phyloP scores from a whole-genome alignment of 2,329 filamentous ascomycete species.

The Cladosporium phlei region DNA sequence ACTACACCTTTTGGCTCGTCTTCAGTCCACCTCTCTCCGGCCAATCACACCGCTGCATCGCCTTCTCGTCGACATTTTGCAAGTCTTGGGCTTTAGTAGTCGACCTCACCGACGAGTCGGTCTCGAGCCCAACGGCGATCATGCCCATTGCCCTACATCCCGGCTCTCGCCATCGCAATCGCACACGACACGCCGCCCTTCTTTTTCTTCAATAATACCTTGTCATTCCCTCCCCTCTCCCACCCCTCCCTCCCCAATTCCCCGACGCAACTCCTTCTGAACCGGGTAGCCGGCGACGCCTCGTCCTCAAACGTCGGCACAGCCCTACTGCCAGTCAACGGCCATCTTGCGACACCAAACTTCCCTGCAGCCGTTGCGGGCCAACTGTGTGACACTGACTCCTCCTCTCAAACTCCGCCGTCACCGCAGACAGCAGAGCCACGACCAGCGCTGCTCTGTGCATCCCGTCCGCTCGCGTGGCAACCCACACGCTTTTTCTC shows the following conservation, averaged over 20 bases:
- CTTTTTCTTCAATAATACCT: constrained; percentile 15
- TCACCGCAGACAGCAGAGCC: not conserved
- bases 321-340: constrained; percentile 11
- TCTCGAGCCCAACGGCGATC: constrained; percentile 8
- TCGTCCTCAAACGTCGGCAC: constrained; percentile 12
- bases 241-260: not conserved
- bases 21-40: constrained; percentile 7
- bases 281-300: constrained; percentile 14
- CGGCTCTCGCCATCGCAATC: constrained; percentile 4
- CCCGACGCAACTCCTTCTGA: constrained; percentile 3
- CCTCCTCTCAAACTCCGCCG: constrained; percentile 6
- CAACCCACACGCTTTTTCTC: constrained; percentile 9
- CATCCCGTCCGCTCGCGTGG: constrained; percentile 12
- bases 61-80: constrained; percentile 1
- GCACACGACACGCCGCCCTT: constrained; percentile 4
- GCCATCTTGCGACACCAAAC: constrained; percentile 11
- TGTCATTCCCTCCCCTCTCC: no score
- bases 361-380: constrained; percentile 12
- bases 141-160: constrained; percentile 8
- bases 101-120: constrained; percentile 13
- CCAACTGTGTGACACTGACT: constrained; percentile 8
- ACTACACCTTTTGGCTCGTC: constrained; percentile 14
- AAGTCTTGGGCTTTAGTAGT: constrained; percentile 13
- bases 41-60: constrained; percentile 11
- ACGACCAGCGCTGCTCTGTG: not conserved